These are phyloP conservation scores for Neurospora sp. DNA, from an alignment of 2,329 filamentous ascomycete species.

Conservation along the genomic window DNA sequence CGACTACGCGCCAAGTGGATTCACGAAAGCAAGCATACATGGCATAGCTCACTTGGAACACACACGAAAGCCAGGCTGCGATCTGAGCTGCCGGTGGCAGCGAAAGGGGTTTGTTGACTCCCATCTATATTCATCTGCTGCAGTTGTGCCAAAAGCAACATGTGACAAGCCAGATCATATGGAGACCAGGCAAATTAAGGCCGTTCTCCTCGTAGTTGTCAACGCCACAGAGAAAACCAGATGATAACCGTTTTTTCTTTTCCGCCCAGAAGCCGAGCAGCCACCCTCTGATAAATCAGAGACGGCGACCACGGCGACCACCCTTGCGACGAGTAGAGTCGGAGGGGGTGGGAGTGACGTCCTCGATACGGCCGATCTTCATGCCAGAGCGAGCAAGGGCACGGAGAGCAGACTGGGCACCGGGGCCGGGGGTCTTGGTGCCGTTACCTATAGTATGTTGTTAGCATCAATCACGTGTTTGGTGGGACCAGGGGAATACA, in stretches of 20 bases:
- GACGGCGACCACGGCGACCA: slow-evolving; percentile 99
- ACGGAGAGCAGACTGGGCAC: slow-evolving; percentile 97
- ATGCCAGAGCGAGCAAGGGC: slow-evolving; percentile 98
- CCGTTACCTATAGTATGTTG: slow-evolving; percentile 61
- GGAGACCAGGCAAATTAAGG: slow-evolving; percentile 53
- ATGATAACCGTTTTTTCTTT: slow-evolving; percentile 29
- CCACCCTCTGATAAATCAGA: slow-evolving; percentile 48
- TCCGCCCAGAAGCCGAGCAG: slow-evolving; percentile 20
- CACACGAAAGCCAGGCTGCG: not conserved
- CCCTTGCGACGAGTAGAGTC: slow-evolving; percentile 99
- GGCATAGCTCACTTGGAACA: not conserved
- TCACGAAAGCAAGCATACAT: not conserved
- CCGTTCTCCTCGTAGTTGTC: slow-evolving; percentile 68
- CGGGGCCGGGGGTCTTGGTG: slow-evolving; percentile 99
- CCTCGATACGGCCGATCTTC: slow-evolving; percentile 99
- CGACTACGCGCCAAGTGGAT: not conserved
- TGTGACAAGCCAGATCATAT: slow-evolving; percentile 44
- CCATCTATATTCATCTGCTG: slow-evolving; percentile 20
- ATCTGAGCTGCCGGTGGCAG: slow-evolving; percentile 1
- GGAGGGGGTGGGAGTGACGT: slow-evolving; percentile 97
- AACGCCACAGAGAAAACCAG: slow-evolving; percentile 51
- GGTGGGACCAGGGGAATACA: slow-evolving; percentile 22
- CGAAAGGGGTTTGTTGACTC: slow-evolving; percentile 6
- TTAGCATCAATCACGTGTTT: not conserved
- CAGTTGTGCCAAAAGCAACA: slow-evolving; percentile 31